Conservation (phyloP, 2,329 filamentous ascomycete species). For the Aureobasidium pullulans region DNA sequence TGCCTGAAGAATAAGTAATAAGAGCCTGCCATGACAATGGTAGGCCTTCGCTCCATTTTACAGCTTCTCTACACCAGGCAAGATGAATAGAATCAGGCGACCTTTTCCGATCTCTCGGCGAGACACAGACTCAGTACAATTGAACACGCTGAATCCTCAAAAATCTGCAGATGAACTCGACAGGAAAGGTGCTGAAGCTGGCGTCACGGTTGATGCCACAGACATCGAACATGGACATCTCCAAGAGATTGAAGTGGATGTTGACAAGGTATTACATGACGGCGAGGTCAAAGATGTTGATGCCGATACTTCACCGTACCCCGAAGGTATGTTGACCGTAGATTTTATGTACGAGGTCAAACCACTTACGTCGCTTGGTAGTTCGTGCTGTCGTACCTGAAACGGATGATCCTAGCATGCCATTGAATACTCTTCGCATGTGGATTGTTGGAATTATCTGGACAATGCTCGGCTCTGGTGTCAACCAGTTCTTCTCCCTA, state of each 20-base stretch:
- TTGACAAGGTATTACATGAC: slow-evolving; percentile 39
- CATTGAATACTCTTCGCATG: slow-evolving; percentile 58
- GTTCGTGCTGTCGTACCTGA: slow-evolving; percentile 58
- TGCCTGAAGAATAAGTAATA: background rate
- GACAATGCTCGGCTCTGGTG: slow-evolving; percentile 48
- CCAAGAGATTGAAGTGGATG: slow-evolving; percentile 28
- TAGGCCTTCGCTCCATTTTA: background rate
- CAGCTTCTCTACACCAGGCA: background rate
- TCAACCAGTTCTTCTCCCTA: slow-evolving; percentile 77
- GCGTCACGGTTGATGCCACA: slow-evolving; percentile 15
- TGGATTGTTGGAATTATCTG: slow-evolving; percentile 56
- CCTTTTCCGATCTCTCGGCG: slow-evolving; percentile 21
- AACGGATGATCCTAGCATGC: slow-evolving; percentile 54
- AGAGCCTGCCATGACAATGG: background rate
- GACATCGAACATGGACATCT: slow-evolving; percentile 22
- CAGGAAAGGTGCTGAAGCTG: slow-evolving; percentile 3
- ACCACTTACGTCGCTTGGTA: slow-evolving; percentile 7
- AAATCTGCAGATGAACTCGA: slow-evolving; percentile 18
- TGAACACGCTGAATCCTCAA: slow-evolving; percentile 19
- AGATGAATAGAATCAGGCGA: slow-evolving; percentile 22
- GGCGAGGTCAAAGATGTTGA: slow-evolving; percentile 30
- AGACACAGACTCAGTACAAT: slow-evolving; percentile 22
- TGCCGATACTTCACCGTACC: slow-evolving; percentile 49
- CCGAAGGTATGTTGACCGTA: slow-evolving; percentile 36
- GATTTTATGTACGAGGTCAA: background rate